phyloP scores from a whole-genome alignment of 805 yeast species.

The Pichia phayaonensis region DNA sequence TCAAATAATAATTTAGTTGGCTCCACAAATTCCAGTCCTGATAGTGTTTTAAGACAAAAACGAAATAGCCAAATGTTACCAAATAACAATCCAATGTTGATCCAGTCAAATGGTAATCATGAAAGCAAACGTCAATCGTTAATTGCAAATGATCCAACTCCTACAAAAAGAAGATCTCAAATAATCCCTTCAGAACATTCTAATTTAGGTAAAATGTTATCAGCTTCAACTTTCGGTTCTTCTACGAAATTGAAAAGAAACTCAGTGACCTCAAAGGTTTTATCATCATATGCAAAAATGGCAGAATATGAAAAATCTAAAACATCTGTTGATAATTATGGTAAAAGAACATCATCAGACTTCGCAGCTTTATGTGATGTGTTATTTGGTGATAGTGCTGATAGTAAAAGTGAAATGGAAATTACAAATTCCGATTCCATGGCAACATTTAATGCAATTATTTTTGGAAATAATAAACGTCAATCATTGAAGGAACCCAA shows the following conservation, averaged over 20 bases:
- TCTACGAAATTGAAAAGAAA: slow-evolving; percentile 43
- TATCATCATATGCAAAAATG: slow-evolving; percentile 66
- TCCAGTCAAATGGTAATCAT: not conserved
- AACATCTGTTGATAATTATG: slow-evolving; percentile 64
- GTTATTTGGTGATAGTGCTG: slow-evolving; percentile 53
- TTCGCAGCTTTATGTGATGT: slow-evolving; percentile 74
- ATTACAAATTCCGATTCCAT: slow-evolving; percentile 36
- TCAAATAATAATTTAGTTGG: not conserved
- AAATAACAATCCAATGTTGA: not conserved
- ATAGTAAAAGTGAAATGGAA: slow-evolving; percentile 28
- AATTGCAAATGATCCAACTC: slow-evolving; percentile 12
- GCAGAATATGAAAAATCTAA: slow-evolving; percentile 47
- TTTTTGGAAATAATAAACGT: slow-evolving; percentile 20
- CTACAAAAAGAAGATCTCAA: slow-evolving; percentile 13
- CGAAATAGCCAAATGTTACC: not conserved
- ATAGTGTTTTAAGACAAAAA: not conserved
- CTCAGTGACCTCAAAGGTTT: slow-evolving; percentile 62
- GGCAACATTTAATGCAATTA: slow-evolving; percentile 43
- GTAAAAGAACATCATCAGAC: slow-evolving; percentile 69
- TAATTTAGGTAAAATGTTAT: slow-evolving; percentile 13
- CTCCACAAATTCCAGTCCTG: not conserved
- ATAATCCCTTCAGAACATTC: slow-evolving; percentile 18
- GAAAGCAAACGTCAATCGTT: slow-evolving; percentile 9
- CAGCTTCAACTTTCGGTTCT: not conserved
- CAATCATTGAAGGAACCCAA: slow-evolving; percentile 3